A percentile compares a stretch with the other conserved stretches of the same genome.
Conservation (phyloP, 305 asterid species). For the Fraxinus sp. region DNA sequence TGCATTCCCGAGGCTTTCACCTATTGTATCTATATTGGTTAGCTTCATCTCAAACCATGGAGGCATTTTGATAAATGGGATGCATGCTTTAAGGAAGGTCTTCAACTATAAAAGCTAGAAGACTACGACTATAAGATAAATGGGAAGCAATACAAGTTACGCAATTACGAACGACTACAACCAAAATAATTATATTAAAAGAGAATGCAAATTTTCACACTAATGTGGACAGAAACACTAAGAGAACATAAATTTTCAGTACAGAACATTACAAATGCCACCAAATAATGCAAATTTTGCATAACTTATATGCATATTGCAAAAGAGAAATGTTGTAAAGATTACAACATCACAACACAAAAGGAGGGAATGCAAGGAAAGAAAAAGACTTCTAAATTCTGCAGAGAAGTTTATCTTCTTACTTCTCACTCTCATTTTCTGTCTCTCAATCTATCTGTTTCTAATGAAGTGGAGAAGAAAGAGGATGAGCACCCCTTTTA, state of each 20-base stretch:
- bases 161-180: neutral
- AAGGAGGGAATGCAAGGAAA: conserved; percentile 12
- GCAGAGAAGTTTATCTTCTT: conserved; percentile 37
- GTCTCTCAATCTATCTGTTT: conserved; percentile 34
- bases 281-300: conserved; percentile 17
- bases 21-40: neutral
- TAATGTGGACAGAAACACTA: neutral
- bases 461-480: conserved; percentile 64
- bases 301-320: conserved; percentile 39
- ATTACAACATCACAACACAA: conserved; percentile 52
- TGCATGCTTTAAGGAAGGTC: neutral
- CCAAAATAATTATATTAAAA: neutral
- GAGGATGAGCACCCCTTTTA: conserved; percentile 93
- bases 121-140: neutral
- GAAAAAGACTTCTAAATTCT: conserved; percentile 19
- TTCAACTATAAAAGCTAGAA: neutral
- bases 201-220: neutral
- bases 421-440: conserved; percentile 42
- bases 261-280: neutral
- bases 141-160: neutral
- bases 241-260: neutral
- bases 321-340: conserved; percentile 45
- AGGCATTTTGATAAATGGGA: neutral
- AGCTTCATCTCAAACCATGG: neutral
- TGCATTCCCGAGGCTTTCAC: neutral